Evolutionary conservation across 306 rosid species (phyloP).

Genomic region (Amphicarpaea edgeworthii): DNA sequence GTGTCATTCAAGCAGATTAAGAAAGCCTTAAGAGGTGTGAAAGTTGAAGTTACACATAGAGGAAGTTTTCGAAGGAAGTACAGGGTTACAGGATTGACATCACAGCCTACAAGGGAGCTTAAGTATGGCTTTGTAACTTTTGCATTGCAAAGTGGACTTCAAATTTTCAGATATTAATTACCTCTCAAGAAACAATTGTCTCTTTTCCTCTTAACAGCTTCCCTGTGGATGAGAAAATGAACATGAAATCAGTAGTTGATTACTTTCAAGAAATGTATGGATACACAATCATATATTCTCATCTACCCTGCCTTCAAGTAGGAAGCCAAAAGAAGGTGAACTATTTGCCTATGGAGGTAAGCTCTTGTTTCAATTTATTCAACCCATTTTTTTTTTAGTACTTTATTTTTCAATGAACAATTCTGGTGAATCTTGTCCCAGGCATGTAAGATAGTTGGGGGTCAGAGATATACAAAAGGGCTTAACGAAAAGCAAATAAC

Average conservation of each 20-base stretch:
- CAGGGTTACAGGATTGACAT: slow-evolving; percentile 56
- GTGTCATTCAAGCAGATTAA: slow-evolving; percentile 49
- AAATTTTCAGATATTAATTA: neutral
- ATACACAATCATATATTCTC: slow-evolving; percentile 54
- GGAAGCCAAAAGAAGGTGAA: slow-evolving; percentile 59
- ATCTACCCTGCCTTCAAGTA: slow-evolving; percentile 62
- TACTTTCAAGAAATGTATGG: slow-evolving; percentile 62
- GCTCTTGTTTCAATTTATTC: slow-evolving; percentile 19
- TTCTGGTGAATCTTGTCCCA: slow-evolving; percentile 33
- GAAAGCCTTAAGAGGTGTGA: slow-evolving; percentile 59
- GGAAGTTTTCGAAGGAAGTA: slow-evolving; percentile 59
- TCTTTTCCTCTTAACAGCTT: slow-evolving; percentile 45
- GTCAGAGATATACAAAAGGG: slow-evolving; percentile 62
- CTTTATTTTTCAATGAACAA: neutral
- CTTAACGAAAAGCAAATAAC: slow-evolving; percentile 60
- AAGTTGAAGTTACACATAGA: slow-evolving; percentile 62
- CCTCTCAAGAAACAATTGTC: neutral
- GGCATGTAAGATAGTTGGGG: slow-evolving; percentile 62
- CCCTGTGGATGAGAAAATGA: slow-evolving; percentile 61
- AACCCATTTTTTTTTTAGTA: neutral
- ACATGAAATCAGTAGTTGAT: slow-evolving; percentile 64
- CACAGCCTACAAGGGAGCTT: slow-evolving; percentile 62
- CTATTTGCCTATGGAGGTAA: slow-evolving; percentile 63
- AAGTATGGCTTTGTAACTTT: slow-evolving; percentile 42
- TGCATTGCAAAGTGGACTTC: neutral